Conservation (phyloP, 2,329 filamentous ascomycete species). For the Nannizziopsis arthrosporioides region DNA sequence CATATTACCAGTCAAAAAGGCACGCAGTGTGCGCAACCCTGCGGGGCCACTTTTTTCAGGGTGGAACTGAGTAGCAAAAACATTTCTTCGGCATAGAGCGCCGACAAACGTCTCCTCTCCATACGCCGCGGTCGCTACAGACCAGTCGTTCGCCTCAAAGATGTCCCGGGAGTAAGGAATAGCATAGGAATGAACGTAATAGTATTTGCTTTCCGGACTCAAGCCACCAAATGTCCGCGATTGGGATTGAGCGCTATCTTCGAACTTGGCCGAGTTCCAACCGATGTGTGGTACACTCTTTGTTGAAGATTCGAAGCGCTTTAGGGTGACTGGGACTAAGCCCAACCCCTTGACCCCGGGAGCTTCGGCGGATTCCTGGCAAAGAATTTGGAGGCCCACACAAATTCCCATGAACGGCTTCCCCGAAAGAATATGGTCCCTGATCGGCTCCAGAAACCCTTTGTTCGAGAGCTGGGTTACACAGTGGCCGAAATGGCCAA, state of each 20-base stretch:
- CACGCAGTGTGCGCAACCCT: conserved; percentile 68
- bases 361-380: conserved; percentile 73
- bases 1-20: conserved; percentile 67
- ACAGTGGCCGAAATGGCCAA: conserved; percentile 96
- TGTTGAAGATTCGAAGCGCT: conserved; percentile 60
- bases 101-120: conserved; percentile 83
- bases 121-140: conserved; percentile 81
- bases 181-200: conserved; percentile 95
- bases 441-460: conserved; percentile 73
- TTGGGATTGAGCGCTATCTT: conserved; percentile 29
- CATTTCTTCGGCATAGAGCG: conserved; percentile 71
- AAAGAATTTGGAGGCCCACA: conserved; percentile 84
- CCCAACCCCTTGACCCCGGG: conserved; percentile 60
- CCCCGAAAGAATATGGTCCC: conserved; percentile 69
- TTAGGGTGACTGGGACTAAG: conserved; percentile 57
- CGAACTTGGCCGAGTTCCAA: conserved; percentile 76
- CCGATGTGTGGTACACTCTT: conserved; percentile 98
- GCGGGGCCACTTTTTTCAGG: conserved; percentile 93
- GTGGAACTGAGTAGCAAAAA: conserved; percentile 92
- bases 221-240: conserved; percentile 63
- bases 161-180: conserved; percentile 61
- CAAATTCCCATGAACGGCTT: conserved; percentile 98
- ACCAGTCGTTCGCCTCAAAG: conserved; percentile 75
- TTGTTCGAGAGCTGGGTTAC: conserved; percentile 69
- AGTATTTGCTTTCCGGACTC: conserved; percentile 78